Evolutionary conservation across 306 rosid species (phyloP), one percentile per base, ranked within the genome.

Genomic region (Glycine latifolia): DNA sequence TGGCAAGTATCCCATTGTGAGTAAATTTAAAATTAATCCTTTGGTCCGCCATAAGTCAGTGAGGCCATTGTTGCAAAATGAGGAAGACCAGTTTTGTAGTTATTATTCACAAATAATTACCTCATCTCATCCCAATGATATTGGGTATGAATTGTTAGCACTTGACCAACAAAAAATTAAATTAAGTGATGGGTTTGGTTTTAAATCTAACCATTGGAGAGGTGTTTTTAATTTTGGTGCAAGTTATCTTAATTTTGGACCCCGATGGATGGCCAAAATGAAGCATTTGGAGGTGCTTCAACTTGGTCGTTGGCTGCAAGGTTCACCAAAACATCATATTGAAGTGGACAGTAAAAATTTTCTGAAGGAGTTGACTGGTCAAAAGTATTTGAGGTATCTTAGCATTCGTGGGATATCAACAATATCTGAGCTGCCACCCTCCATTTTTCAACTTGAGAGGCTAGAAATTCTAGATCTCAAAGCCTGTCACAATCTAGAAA

Each of bases 401-500:
- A 65, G 48, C 48, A 20, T 65, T 37, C 20, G 48, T 37, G 70
- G 70, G 46, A 65, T 37, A 37, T 65, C 70, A 6, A 6, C 11
- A 37, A 65, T 13, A 35, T 65, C 2, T 5, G 20, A 13, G 11
- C 11, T 65, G 2, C 48, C 70, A 37, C 20, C 17, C 3, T 65
- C 48, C 20, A 65, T 65, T 65, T 6, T 65, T 33, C 47, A 63
- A 63, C 63, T 17, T 17, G 4, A 16, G 11, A 7, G 35, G 17
- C 73, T 80, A 7, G 56, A 16, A 37, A 61, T 39, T 62, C 73
- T 80, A 0, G 85, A 81, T 39, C 85, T 81, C 16, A 76, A 67
- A 54, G 81, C 85, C 0, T 82, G 85, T 76, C 71, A 58, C 65
- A 76, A 78, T 65, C 75, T 88, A 1, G 84, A 88, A 61, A 75